These are phyloP conservation scores for Rosa rugosa DNA, from an alignment of 306 rosid genomes.

Conservation along the genomic window DNA sequence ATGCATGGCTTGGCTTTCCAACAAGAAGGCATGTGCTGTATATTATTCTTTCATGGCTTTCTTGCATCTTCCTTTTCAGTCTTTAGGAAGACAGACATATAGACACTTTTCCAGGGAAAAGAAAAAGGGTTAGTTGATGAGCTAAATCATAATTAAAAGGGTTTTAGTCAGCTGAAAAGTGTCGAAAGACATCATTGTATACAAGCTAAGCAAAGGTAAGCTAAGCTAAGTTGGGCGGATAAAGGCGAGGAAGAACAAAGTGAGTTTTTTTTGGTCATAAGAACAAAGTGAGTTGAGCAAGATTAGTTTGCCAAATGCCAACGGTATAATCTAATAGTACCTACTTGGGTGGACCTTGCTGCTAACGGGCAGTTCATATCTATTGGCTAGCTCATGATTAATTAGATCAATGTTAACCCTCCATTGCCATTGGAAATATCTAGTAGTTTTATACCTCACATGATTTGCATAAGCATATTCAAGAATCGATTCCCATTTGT, in stretches of 20 bases:
- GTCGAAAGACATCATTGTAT: not conserved
- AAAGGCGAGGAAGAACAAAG: not conserved
- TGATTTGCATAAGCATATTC: not conserved
- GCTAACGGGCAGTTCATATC: not conserved
- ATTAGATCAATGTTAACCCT: not conserved
- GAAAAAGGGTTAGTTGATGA: not conserved
- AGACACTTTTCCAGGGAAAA: not conserved
- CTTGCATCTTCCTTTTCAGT: not conserved
- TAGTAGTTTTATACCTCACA: not conserved
- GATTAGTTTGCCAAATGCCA: not conserved
- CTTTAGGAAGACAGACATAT: not conserved
- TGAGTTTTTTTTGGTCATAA: not conserved
- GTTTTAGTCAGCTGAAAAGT: not conserved
- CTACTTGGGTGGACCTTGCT: not conserved
- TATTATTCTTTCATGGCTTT: not conserved
- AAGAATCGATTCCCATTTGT: slow-evolving; percentile 1
- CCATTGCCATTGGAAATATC: slow-evolving; percentile 10
- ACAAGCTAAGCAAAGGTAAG: not conserved
- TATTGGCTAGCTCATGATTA: not conserved
- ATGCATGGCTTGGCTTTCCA: not conserved
- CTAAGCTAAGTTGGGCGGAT: not conserved
- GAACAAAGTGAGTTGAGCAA: not conserved
- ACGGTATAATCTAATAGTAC: not conserved
- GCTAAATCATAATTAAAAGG: not conserved
- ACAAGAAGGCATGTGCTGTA: not conserved